Evolutionary conservation across 768 basidiomycete species (phyloP), one percentile per base, ranked within the genome.

Genomic region (Podaxis sp.): DNA sequence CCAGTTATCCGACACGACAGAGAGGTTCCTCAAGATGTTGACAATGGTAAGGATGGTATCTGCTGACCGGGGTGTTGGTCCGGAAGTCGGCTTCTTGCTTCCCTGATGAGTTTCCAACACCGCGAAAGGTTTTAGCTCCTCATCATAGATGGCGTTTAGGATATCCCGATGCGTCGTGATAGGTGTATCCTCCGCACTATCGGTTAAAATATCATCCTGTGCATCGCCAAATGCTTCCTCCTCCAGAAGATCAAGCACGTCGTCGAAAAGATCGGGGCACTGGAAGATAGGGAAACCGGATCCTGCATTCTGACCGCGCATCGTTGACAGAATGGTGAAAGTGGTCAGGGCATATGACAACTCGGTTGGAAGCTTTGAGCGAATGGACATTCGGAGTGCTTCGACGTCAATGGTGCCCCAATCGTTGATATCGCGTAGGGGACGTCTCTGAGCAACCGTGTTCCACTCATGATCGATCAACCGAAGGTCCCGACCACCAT

Each of bases 401-500:
- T 97, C 95, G 62, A 98, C 87, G 68, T 99, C 96, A 55, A 96
- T 85, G 7, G 80, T 82, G 22, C 93, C 95, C 87, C 95, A 93
- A 58, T 96, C 93, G 70, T 88, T 87, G 65, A 93, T 82, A 56
- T 89, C 85, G 62, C 90, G 83, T 68, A 90, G 73, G 5, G 84
- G 80, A 49, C 90, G 84, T 57, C 82, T 78, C 51, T 83, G 78
- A n/a, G 78, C 72, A 17, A 80, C 70, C 37, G 77, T 81, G 33
- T 74, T 68, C 59, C 84, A 80, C 67, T 93, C 92, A 12, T 80
- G 77, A 56, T 90, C 85, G 60, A 96, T 75, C 11, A 76, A 67
- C 53, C 86, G 82, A 37, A 95, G 71, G 74, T 96, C 90, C 66
- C 94, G 87, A 33, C 95, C 95, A 26, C 94, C 95, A 63, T 86